A percentile compares a stretch with the other conserved stretches of the same genome.
phyloP scores from a whole-genome alignment of 495 filamentous ascomycete genomes.

The Penicillium crystallinum region DNA sequence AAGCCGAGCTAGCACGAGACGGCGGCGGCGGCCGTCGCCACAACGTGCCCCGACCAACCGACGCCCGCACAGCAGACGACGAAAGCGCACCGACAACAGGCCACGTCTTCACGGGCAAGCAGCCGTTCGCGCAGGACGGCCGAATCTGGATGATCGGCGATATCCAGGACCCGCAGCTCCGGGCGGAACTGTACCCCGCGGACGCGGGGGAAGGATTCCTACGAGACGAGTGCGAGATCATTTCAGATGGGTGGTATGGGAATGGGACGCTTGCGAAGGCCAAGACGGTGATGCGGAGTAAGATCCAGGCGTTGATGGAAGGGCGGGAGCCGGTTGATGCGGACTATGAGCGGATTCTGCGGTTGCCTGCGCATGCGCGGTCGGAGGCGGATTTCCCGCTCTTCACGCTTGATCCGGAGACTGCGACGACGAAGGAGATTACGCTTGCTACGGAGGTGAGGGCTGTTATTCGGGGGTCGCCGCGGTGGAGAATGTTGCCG shows the following conservation, averaged over 20 bases:
- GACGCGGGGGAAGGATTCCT: constrained; percentile 24
- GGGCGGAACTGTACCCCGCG: constrained; percentile 20
- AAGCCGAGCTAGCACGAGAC: constrained; percentile 77
- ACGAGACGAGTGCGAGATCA: constrained; percentile 48
- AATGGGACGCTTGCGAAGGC: constrained; percentile 73
- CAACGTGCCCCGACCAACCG: constrained; percentile 18
- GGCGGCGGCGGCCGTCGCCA: constrained; percentile 56
- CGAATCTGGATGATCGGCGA: constrained; percentile 93
- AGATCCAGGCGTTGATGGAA: constrained; percentile 53
- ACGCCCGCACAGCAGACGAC: background rate
- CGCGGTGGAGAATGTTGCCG: constrained; percentile 28
- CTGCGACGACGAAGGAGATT: constrained; percentile 24
- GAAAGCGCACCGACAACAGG: background rate
- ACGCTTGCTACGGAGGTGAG: constrained; percentile 37
- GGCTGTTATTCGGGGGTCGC: constrained; percentile 34
- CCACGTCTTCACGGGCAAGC: constrained; percentile 78
- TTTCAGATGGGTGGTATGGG: constrained; percentile 73
- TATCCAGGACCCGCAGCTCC: constrained; percentile 60
- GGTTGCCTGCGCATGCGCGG: constrained; percentile 40
- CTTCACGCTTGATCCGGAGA: constrained; percentile 31
- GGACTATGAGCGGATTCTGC: constrained; percentile 42
- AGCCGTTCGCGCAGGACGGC: constrained; percentile 60
- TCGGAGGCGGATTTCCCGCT: constrained; percentile 20
- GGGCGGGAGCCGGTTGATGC: constrained; percentile 37
- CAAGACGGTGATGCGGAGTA: constrained; percentile 79